Conservation (phyloP, 129 eudicot genomes). For the Artemisia annua region DNA sequence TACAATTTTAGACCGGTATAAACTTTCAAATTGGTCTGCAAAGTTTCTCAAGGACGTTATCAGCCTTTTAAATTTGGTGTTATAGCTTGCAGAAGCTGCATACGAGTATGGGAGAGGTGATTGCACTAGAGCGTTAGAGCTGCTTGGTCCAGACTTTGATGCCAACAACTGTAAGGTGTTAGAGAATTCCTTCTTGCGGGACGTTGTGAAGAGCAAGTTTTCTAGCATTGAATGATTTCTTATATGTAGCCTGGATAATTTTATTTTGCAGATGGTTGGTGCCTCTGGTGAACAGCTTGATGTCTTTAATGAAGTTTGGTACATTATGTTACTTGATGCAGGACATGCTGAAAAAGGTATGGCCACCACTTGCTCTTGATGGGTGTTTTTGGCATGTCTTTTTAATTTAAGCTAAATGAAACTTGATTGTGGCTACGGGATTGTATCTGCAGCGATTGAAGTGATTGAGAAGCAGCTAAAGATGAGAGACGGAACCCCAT, state of each 20-base stretch:
- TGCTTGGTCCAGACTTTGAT: conserved; percentile 73
- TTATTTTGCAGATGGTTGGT: conserved; percentile 65
- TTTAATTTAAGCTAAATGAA: neutral
- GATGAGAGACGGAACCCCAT: conserved; percentile 76
- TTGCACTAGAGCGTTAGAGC: conserved; percentile 54
- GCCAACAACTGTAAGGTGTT: conserved; percentile 71
- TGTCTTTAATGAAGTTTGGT: conserved; percentile 76
- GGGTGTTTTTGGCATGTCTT: neutral
- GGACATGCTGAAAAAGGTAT: conserved; percentile 69
- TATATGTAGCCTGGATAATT: neutral
- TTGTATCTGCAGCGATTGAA: conserved; percentile 51
- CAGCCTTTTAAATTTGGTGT: conserved; percentile 1
- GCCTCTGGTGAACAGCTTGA: conserved; percentile 98
- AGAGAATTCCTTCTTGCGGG: neutral
- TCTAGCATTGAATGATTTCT: neutral
- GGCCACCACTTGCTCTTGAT: neutral
- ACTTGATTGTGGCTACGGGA: neutral
- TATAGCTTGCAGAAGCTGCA: conserved; percentile 88
- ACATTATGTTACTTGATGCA: conserved; percentile 56
- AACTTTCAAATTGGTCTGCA: neutral
- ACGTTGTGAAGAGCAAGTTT: neutral
- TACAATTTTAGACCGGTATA: neutral
- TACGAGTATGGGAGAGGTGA: conserved; percentile 79
- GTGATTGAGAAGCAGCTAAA: conserved; percentile 65
- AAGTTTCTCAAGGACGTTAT: neutral